Evolutionary conservation across 352 stramenopile species (phyloP), one percentile per base, ranked within the genome.

Genomic region (Phytophthora podocarpi): DNA sequence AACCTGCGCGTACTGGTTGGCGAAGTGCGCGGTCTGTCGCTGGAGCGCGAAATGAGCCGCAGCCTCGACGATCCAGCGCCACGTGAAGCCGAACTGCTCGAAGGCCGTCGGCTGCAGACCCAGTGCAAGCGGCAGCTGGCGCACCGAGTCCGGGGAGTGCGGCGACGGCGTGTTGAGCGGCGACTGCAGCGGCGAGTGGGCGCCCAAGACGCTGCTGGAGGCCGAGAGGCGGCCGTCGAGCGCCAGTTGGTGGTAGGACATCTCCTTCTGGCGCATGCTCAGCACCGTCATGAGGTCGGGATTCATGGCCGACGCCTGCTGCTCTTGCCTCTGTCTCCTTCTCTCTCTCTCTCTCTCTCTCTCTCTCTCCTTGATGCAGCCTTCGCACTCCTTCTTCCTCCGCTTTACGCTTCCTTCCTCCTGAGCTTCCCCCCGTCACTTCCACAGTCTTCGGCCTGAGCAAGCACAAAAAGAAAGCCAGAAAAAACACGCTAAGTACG

Each of bases 251-350:
- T 90, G 76, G 76, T 89, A 92, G 35, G 75, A 78, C 81, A 92
- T 89, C 60, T 92, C 83, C 55, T 89, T 90, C 64, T 90, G 78
- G 45, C 83, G 83, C 83, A 92, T 92, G 55, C 80, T 89, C 24
- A 89, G 67, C 67, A 92, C 82, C 62, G 78, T 82, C 82, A 92
- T 92, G 41, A 89, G 67, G 54, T 80, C 71, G 32, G 71, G 61
- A 47, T 80, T 80, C 71, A 79, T 80, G 67, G 47, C 47, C 45
- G 34, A 42, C 57, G 32, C 52, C 54, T 67, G 48, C 30, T 42
- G 47, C 34, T 41, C 42, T 70, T 54, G 28, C 28, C 48, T 47
- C 15, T 27, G 16, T 35, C 23, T 18, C 23, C 0, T 3, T 13
- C 40, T 21, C 40, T 47, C 13, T n/a, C 26, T 47, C 23, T 18